phyloP scores from a whole-genome alignment of 2,329 filamentous ascomycete genomes.

The Beauveria caledonica region DNA sequence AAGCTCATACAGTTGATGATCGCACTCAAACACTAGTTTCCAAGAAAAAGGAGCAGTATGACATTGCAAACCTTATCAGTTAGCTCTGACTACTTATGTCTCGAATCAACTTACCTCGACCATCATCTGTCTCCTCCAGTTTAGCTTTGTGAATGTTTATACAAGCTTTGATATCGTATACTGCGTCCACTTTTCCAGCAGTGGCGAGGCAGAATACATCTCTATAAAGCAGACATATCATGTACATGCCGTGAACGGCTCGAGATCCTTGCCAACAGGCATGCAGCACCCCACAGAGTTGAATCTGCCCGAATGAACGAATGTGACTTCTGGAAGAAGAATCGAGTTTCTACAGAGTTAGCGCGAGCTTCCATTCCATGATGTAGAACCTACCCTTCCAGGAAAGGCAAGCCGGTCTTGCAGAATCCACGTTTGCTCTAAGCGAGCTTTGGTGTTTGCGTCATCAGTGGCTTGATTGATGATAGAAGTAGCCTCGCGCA shows the following conservation, averaged over 20 bases:
- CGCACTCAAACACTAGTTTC: conserved; percentile 80
- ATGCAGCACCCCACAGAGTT: conserved; percentile 75
- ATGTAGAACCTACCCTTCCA: conserved; percentile 46
- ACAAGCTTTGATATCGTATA: conserved; percentile 67
- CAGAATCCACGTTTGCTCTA: conserved; percentile 77
- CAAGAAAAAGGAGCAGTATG: conserved; percentile 80
- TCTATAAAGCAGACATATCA: conserved; percentile 78
- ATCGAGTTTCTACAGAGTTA: conserved; percentile 35
- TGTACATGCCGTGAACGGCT: conserved; percentile 66
- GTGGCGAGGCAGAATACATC: conserved; percentile 71
- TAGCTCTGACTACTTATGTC: background rate
- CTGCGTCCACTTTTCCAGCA: conserved; percentile 52
- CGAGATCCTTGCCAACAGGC: conserved; percentile 70
- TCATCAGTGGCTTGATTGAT: conserved; percentile 84
- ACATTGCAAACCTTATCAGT: conserved; percentile 66
- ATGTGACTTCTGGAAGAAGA: conserved; percentile 56
- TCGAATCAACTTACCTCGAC: conserved; percentile 47
- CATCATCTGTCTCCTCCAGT: conserved; percentile 67
- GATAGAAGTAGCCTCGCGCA: conserved; percentile 67
- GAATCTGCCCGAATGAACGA: conserved; percentile 70
- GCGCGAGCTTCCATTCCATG: background rate
- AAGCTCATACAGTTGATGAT: conserved; percentile 71
- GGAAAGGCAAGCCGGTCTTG: conserved; percentile 74
- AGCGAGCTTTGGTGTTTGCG: conserved; percentile 54
- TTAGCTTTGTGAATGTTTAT: conserved; percentile 58